Evolutionary conservation across 2,329 filamentous ascomycete genomes (phyloP), one percentile per base, ranked within the genome.

Genomic region (Fusarium sp.): DNA sequence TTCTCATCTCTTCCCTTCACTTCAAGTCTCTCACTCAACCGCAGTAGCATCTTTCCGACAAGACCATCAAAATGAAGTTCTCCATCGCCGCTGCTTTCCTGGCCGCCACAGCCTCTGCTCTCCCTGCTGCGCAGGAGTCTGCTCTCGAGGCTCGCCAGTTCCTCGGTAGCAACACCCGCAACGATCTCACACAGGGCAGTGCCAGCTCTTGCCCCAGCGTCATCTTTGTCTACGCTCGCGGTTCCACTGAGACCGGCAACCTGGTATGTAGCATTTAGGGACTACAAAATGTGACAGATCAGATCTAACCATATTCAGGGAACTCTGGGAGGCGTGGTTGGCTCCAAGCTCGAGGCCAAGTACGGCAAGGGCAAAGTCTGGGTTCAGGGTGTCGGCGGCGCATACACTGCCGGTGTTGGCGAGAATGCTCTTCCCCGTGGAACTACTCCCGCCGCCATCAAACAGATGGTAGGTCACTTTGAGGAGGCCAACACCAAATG

Each of bases 381-480:
- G 78, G 77, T 82, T 21, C 82, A 84, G 65, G 82, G 82, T 15
- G 80, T 84, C 15, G 78, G 78, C 7, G 75, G 74, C 23, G 63
- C 74, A 3, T 84, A 84, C 71, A 70, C 56, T 2, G 81, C 80
- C 0, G 65, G 65, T 2, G 40, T 82, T 0, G 54, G 68, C 1
- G 73, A 75, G 23, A 83, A 83, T 62, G 72, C 76, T 38, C 73
- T 80, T 1, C 77, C 79, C 4, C 63, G 72, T 3, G 80, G 81
- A 38, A 81, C 81, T 2, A 73, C 74, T 34, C 42, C 43, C 6
- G 75, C 60, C 7, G 78, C 80, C 30, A 83, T 84, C 56, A 54
- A 73, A 2, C 81, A 81, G 53, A 81, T 79, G 32, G 77, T 76
- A 23, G 70, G 74, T 6, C 77, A 82, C 32, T 80, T 83, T 68